Evolutionary conservation across 73 alveolate genomes (phyloP).

Genomic region (Uronychia setigera): DNA sequence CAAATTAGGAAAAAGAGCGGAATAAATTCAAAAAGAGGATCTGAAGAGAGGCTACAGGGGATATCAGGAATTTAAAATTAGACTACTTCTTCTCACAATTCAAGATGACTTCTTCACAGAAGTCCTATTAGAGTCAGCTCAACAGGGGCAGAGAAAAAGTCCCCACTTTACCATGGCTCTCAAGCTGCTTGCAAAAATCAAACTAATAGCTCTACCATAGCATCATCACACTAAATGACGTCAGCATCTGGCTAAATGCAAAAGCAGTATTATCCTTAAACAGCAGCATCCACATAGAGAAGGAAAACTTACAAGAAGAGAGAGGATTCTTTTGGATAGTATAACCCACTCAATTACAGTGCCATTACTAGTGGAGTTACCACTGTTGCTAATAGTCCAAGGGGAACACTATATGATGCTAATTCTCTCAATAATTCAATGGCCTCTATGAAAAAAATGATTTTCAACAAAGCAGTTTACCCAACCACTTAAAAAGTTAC

Average conservation of each 20-base stretch:
- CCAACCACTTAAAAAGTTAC: not conserved
- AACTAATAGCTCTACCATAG: not conserved
- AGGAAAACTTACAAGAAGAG: not conserved
- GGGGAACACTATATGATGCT: not conserved
- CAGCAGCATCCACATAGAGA: not conserved
- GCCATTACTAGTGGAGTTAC: not conserved
- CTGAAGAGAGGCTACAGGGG: not conserved
- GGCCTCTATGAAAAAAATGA: not conserved
- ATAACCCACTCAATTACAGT: not conserved
- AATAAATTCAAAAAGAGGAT: not conserved
- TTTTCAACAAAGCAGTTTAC: not conserved
- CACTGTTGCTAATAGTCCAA: not conserved
- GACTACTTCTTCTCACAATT: not conserved
- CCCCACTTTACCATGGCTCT: not conserved
- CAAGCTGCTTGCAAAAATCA: not conserved
- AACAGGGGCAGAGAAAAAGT: not conserved
- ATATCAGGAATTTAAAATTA: not conserved
- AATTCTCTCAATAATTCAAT: not conserved
- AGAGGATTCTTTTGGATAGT: not conserved
- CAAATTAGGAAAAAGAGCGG: not conserved
- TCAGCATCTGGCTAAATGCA: no score
- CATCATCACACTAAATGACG: no score
- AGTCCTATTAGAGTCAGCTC: not conserved
- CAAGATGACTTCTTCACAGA: not conserved
- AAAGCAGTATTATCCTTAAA: not conserved